These are phyloP conservation scores for Auxenochlorella pyrenoidosa DNA, from an alignment of 139 green algal species.

Conservation along the genomic window DNA sequence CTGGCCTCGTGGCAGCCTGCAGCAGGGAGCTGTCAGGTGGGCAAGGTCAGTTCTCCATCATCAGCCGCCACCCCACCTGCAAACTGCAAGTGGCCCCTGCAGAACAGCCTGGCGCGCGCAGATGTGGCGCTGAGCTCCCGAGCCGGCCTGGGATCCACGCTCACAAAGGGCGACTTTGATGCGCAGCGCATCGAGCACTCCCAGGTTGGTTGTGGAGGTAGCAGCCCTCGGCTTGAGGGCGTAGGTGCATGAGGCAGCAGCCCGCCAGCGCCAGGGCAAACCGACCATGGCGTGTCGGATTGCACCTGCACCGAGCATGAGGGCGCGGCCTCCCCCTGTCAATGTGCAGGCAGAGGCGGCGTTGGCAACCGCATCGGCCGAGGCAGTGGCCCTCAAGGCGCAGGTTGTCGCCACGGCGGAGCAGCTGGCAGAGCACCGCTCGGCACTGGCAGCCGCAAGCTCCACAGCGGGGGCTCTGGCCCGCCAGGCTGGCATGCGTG, in stretches of 20 bases:
- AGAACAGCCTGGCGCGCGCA: constrained; percentile 53
- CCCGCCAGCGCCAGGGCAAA: too few species aligned
- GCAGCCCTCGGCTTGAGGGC: constrained; percentile 44
- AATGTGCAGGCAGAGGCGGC: not conserved
- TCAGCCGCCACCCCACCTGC: not conserved
- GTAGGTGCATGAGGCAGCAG: too few species aligned
- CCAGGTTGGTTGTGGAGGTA: constrained; percentile 55
- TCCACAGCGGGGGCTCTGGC: not conserved
- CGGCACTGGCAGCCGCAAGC: not conserved
- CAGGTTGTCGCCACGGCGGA: not conserved
- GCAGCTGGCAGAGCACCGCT: constrained; percentile 11
- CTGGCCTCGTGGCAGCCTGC: not conserved
- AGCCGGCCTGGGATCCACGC: constrained; percentile 77
- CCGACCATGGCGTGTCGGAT: too few species aligned
- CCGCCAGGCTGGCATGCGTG: not conserved
- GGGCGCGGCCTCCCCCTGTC: not conserved
- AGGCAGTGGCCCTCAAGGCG: constrained; percentile 5
- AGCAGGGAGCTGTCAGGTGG: too few species aligned
- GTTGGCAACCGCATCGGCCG: not conserved
- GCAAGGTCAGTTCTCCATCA: too few species aligned
- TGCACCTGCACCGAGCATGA: not conserved
- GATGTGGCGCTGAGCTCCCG: constrained; percentile 76
- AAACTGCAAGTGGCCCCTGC: not conserved
- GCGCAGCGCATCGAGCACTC: constrained; percentile 92
- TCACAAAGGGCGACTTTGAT: constrained; percentile 90